Base-by-base conservation (phyloP, 306 rosid genomes). In the Dryas octopetala region DNA sequence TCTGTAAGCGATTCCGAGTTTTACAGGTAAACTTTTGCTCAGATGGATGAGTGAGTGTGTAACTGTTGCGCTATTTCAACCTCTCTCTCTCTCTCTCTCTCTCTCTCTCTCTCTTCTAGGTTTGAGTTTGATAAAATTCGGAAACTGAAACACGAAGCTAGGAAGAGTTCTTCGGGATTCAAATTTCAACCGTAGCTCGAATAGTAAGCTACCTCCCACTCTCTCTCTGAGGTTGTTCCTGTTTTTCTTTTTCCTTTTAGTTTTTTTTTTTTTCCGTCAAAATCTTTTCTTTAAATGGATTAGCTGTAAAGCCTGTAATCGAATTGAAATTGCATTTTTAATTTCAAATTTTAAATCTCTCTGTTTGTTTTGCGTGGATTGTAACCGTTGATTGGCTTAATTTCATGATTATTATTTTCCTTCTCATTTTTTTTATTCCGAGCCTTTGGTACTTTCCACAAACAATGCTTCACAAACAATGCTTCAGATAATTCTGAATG, bases 11-110 rank as follows among this genome's bases (percentile, higher is more conserved):
- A 16, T n/a, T 14, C 65, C 15, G 15, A 26, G 14, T 63, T 9
- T 64, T 45, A 11, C 73, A 62, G 82, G 72, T 63, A 17, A 50
- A 40, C 2, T 63, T 26, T 43, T 16, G 3, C 75, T 45, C 38
- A 32, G 38, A 15, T 32, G 5, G 71, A 47, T 74, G 9, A 6
- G 14, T 16, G 8, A 15, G 1, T 15, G 19, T 40, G 23, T 62
- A 23, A 65, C 10, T 4, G 23, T n/a, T 38, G 15, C 69, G 43
- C 51, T 17, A 11, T 50, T 68, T 50, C 28, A 68, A 8, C 13
- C 53, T 14, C n/a, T 26, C 73, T 50, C 73, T 44, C 28, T 0
- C 14, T 3, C 50, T 58, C 41, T 43, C 65, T 41, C 41, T 17
- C 14, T 3, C 50, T 58, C 41, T 43, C 65, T 41, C 41, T 17